Percentiles rank a stretch among this genome's conserved stretches.
phyloP scores from a whole-genome alignment of 495 filamentous ascomycete genomes.

The Penicillium roqueforti region DNA sequence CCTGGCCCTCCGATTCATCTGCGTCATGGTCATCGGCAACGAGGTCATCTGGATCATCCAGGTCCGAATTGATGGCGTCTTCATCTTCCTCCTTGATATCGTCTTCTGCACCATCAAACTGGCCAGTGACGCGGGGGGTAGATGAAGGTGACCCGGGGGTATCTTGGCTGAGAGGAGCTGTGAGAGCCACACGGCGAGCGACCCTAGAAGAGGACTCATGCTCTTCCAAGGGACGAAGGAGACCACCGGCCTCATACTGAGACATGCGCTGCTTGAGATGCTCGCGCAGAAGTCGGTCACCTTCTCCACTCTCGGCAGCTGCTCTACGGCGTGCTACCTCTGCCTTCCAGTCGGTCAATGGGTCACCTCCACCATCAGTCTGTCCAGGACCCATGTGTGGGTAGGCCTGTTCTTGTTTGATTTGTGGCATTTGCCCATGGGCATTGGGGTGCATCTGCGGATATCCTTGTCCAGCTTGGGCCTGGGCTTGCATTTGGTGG shows the following conservation, averaged over 20 bases:
- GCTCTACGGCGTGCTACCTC: slow-evolving; percentile 52
- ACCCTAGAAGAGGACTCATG: slow-evolving; percentile 25
- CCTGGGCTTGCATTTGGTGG: slow-evolving; percentile 55
- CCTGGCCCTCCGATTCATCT: slow-evolving; percentile 76
- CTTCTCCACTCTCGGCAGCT: slow-evolving; percentile 60
- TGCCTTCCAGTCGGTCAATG: slow-evolving; percentile 52
- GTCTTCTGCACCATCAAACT: slow-evolving; percentile 62
- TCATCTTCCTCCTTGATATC: slow-evolving; percentile 71
- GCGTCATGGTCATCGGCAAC: slow-evolving; percentile 68
- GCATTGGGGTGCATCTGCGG: slow-evolving; percentile 39
- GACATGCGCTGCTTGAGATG: slow-evolving; percentile 53
- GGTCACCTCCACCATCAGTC: slow-evolving; percentile 62
- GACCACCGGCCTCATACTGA: slow-evolving; percentile 72
- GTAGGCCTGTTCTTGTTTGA: slow-evolving; percentile 48
- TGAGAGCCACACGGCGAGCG: slow-evolving; percentile 12
- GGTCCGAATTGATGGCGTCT: slow-evolving; percentile 97
- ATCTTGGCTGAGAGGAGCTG: slow-evolving; percentile 1
- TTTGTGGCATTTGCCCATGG: slow-evolving; percentile 43
- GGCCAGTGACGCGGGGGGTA: slow-evolving; percentile 25
- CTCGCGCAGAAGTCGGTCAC: slow-evolving; percentile 39
- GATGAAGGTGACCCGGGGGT: neutral
- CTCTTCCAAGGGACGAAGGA: slow-evolving; percentile 64
- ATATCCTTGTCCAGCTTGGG: slow-evolving; percentile 40
- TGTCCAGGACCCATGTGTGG: slow-evolving; percentile 53
- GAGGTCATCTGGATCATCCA: slow-evolving; percentile 90